phyloP scores from a whole-genome alignment of 352 stramenopile genomes.

The Albugo candida region DNA sequence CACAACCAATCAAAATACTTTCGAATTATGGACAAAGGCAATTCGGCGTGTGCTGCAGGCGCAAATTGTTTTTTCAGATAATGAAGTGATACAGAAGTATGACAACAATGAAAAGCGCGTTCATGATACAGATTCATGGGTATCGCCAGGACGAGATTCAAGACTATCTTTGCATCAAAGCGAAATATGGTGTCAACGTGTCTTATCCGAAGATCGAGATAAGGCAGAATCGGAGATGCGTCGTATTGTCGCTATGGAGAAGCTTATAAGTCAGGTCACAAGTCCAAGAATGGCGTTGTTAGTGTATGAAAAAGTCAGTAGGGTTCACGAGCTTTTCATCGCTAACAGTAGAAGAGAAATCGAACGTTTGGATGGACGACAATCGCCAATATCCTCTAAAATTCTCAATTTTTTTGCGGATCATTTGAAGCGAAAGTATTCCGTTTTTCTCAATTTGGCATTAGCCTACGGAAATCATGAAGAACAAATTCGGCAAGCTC shows the following conservation, averaged over 20 bases:
- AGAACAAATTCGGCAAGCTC: slow-evolving; percentile 56
- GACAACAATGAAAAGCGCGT: neutral
- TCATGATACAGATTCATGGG: slow-evolving; percentile 14
- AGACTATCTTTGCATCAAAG: slow-evolving; percentile 67
- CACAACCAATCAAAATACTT: slow-evolving; percentile 62
- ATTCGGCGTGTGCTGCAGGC: slow-evolving; percentile 42
- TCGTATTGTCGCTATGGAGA: slow-evolving; percentile 72
- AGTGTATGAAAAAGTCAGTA: slow-evolving; percentile 76
- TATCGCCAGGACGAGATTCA: slow-evolving; percentile 66
- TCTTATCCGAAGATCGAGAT: slow-evolving; percentile 58
- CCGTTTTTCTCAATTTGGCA: slow-evolving; percentile 68
- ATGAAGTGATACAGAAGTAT: neutral
- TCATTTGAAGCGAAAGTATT: slow-evolving; percentile 76
- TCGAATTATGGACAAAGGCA: slow-evolving; percentile 73
- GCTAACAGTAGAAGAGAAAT: slow-evolving; percentile 64
- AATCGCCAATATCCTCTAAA: slow-evolving; percentile 23
- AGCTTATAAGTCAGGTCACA: slow-evolving; percentile 59
- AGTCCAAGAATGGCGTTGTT: slow-evolving; percentile 61
- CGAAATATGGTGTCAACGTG: slow-evolving; percentile 70
- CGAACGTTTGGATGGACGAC: slow-evolving; percentile 24
- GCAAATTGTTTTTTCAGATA: slow-evolving; percentile 9
- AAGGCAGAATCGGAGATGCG: slow-evolving; percentile 69
- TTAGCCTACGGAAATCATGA: slow-evolving; percentile 55
- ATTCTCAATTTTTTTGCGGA: slow-evolving; percentile 69
- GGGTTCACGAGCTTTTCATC: slow-evolving; percentile 70